Percentiles rank a stretch among this genome's conserved stretches.
phyloP scores from a whole-genome alignment of 352 stramenopile genomes.

The Lagenidium giganteum region DNA sequence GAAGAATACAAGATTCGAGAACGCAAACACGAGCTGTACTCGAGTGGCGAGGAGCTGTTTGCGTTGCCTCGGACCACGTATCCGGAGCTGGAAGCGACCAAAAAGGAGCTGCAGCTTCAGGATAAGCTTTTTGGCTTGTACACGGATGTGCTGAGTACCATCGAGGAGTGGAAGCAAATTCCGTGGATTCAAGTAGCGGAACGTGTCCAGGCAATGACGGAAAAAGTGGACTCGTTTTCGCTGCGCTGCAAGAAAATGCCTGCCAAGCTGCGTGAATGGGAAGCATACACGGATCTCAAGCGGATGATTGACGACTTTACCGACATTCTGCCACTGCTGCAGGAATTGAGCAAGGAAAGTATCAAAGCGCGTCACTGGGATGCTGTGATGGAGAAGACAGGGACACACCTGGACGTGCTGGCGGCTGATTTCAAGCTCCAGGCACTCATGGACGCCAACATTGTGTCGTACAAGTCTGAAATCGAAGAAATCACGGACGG shows the following conservation, averaged over 20 bases:
- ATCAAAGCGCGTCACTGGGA: conserved; percentile 97
- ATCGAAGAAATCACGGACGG: conserved; percentile 98
- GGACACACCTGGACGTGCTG: conserved; percentile 91
- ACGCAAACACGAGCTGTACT: conserved; percentile 97
- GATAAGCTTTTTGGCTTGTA: conserved; percentile 96
- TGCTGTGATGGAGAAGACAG: conserved; percentile 94
- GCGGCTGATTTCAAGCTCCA: conserved; percentile 95
- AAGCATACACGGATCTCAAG: conserved; percentile 96
- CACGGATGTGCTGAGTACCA: conserved; percentile 95
- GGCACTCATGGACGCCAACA: conserved; percentile 91
- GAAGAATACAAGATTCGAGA: conserved; percentile 97
- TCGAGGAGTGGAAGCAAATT: conserved; percentile 97
- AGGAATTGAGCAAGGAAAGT: conserved; percentile 96
- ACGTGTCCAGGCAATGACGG: conserved; percentile 94
- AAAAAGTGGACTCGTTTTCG: conserved; percentile 96
- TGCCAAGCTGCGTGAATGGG: conserved; percentile 93
- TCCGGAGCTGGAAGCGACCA: conserved; percentile 94
- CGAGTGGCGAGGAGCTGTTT: conserved; percentile 96
- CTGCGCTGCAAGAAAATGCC: conserved; percentile 97
- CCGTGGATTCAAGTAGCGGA: conserved; percentile 93
- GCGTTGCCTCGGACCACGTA: conserved; percentile 95
- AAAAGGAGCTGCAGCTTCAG: conserved; percentile 96
- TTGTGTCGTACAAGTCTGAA: conserved; percentile 90
- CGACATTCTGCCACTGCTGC: conserved; percentile 93
- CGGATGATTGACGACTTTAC: conserved; percentile 98